Evolutionary conservation across 352 stramenopile genomes (phyloP), one percentile per base, ranked within the genome.

Genomic region (Phytophthora uliginosa): DNA sequence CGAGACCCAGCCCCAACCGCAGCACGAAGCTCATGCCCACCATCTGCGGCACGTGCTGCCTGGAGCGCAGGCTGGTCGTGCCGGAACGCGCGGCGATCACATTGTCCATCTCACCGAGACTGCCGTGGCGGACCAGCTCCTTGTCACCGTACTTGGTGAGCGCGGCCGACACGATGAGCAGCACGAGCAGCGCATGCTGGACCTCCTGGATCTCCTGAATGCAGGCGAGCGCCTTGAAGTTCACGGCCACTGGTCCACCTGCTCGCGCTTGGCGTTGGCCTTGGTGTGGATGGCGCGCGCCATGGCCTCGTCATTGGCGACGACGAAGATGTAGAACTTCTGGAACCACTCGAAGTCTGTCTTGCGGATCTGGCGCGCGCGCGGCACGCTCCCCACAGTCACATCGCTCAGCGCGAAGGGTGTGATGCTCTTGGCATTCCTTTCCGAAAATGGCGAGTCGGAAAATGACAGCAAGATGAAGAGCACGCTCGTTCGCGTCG

Each of bases 251-350:
- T 59, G 40, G 59, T 66, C 48, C 10, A 66, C 33, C 47, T 58
- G 59, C 59, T 66, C 59, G 28, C 59, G 59, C 47, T 66, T 66
- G 47, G 15, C 59, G 9, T 58, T 48, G n/a, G 4, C 10, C 38
- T 61, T 59, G 24, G 15, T 40, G 28, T 36, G 47, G 36, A 68
- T 61, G 48, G 45, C 20, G 22, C 24, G 34, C 10, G 51, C 36
- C 17, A 38, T 42, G 4, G 18, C n/a, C 24, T 58, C 52, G 26
- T 68, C 61, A 6, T 50, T 54, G 17, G 51, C 61, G 9, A 36
- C 33, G 61, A 68, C 61, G 61, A 61, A 68, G 61, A 61, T 68
- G 38, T 48, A 51, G 24, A 68, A 55, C 60, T 59, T 58, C 24
- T 55, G 8, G 48, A 38, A 66, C 33, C 38, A 22, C 36, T 68